Evolutionary conservation across 1,284 basidiomycete species (phyloP).

Genomic region (Termitomyces sp.): DNA sequence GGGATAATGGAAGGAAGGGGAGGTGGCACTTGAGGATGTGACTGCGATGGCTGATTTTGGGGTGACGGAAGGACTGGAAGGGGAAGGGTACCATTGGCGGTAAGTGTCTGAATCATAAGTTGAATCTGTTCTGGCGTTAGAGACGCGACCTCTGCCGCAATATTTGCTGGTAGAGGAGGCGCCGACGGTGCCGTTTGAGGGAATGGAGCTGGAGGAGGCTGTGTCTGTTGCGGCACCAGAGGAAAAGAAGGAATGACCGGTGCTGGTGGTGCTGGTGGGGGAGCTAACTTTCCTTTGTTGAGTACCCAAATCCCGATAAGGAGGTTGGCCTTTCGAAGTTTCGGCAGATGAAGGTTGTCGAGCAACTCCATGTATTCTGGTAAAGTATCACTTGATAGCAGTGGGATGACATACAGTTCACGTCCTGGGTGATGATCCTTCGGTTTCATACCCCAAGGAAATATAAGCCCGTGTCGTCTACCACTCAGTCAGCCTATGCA

Average conservation of each 20-base stretch:
- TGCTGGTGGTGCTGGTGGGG: conserved; percentile 28
- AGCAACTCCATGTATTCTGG: conserved; percentile 86
- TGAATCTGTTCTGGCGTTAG: conserved; percentile 24
- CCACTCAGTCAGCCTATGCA: conserved; percentile 13
- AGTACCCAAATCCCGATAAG: conserved; percentile 83
- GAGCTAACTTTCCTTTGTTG: conserved; percentile 64
- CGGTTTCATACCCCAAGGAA: conserved; percentile 74
- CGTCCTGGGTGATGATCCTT: conserved; percentile 74
- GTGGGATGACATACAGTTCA: conserved; percentile 85
- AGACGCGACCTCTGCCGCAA: conserved; percentile 22
- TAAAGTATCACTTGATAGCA: conserved; percentile 61
- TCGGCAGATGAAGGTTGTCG: conserved; percentile 73
- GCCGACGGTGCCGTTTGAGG: conserved; percentile 8
- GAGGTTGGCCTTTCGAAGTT: conserved; percentile 54
- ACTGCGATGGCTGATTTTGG: conserved; percentile 2
- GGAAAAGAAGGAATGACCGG: conserved; percentile 16
- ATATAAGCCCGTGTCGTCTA: conserved; percentile 83
- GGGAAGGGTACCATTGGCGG: conserved; percentile 16
- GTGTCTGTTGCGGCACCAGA: conserved; percentile 12
- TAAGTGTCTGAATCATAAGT: conserved; percentile 22
- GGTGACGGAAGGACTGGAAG: conserved; percentile 8
- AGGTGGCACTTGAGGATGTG: conserved; percentile 10
- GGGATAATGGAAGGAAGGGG: conserved; percentile 17
- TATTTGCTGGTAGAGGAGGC: conserved; percentile 14
- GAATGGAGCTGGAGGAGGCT: conserved; percentile 11